Evolutionary conservation across 2,329 filamentous ascomycete species (phyloP).

Genomic region (Neonectria punicea): DNA sequence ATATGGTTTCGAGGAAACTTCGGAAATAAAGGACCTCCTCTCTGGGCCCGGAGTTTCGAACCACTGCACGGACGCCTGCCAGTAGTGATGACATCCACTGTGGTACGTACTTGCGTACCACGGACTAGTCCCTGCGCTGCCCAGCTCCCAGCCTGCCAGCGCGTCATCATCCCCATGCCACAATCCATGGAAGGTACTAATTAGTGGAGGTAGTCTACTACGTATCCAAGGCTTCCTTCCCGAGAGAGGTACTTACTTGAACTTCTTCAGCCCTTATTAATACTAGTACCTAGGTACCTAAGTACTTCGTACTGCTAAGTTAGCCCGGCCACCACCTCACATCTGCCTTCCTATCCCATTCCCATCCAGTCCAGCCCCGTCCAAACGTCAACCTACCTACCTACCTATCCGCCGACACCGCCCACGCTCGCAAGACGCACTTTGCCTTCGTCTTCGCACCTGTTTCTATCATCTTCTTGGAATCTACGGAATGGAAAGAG

Average conservation of each 20-base stretch:
- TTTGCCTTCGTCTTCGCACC: constrained; percentile 3
- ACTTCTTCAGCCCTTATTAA: background rate
- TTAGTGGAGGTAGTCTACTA: background rate
- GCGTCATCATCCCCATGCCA: constrained; percentile 17
- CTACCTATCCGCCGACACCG: constrained; percentile 9
- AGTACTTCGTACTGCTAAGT: too few species aligned
- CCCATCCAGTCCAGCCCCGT: constrained; percentile 8
- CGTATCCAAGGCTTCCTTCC: background rate
- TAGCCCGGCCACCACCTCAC: constrained; percentile 11
- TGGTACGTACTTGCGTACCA: background rate
- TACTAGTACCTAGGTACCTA: too few species aligned
- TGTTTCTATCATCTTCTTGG: constrained; percentile 8
- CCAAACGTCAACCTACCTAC: constrained; percentile 12
- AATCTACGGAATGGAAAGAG: constrained; percentile 1
- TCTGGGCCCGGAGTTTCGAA: too few species aligned
- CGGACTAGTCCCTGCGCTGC: constrained; percentile 9
- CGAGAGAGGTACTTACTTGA: background rate
- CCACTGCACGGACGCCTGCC: too few species aligned
- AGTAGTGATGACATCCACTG: too few species aligned
- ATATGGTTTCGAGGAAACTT: too few species aligned
- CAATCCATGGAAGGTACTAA: too few species aligned
- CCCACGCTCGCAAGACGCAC: background rate
- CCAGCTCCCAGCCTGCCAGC: background rate
- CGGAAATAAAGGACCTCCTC: background rate
- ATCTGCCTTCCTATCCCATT: background rate